These are phyloP conservation scores for Phytophthora citricola DNA, from an alignment of 352 stramenopile species.

Conservation along the genomic window DNA sequence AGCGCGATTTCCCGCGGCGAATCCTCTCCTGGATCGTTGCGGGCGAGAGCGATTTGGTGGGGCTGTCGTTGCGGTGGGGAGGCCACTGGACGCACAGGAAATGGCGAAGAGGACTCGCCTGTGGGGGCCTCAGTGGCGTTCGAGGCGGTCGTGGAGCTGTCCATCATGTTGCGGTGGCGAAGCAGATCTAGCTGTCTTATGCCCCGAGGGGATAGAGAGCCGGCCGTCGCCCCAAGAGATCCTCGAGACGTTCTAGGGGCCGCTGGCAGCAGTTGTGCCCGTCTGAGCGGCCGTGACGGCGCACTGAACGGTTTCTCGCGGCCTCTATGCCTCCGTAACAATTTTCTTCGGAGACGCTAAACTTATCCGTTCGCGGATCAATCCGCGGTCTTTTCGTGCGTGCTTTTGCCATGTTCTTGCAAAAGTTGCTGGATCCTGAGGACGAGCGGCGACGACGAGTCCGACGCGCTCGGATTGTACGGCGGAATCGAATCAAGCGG, in stretches of 20 bases:
- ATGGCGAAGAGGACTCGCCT: constrained; percentile 1
- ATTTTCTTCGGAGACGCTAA: constrained; percentile 30
- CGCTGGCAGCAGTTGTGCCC: constrained; percentile 34
- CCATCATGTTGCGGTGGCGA: constrained; percentile 22
- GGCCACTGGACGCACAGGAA: constrained; percentile 20
- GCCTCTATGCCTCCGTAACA: constrained; percentile 21
- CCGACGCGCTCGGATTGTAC: constrained; percentile 60
- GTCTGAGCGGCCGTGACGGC: constrained; percentile 24
- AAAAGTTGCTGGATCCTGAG: constrained; percentile 60
- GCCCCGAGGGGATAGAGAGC: constrained; percentile 15
- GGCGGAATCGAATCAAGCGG: constrained; percentile 66
- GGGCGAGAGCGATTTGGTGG: constrained; percentile 22
- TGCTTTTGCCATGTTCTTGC: constrained; percentile 47
- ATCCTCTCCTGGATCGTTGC: constrained; percentile 30
- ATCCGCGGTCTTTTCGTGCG: neutral
- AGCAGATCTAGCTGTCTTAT: constrained; percentile 26
- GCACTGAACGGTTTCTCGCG: constrained; percentile 25
- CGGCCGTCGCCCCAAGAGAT: constrained; percentile 29
- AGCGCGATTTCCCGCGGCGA: constrained; percentile 27
- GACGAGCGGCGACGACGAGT: constrained; percentile 51
- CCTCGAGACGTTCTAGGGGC: constrained; percentile 27
- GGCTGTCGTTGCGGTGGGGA: constrained; percentile 7
- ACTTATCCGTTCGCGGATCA: constrained; percentile 35
- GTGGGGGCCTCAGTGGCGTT: neutral
- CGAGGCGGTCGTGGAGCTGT: constrained; percentile 17